Evolutionary conservation across 148 eudicot species (phyloP).

Genomic region (Fagopyrum tataricum): DNA sequence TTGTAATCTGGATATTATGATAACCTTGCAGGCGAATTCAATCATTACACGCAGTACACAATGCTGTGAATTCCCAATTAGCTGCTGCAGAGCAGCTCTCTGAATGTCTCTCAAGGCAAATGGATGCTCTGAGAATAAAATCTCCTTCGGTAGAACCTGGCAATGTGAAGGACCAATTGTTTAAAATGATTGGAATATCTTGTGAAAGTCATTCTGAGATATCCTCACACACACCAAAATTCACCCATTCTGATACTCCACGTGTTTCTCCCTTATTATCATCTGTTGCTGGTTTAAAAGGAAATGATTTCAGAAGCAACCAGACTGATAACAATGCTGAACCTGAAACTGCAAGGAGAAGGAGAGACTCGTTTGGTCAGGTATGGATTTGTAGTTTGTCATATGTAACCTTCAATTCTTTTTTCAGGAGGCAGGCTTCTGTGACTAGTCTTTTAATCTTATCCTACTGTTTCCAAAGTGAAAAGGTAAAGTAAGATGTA

Average conservation of each 20-base stretch:
- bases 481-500: no score
- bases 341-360: constrained; percentile 70
- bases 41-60: constrained; percentile 65
- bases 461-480: background rate
- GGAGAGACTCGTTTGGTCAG: constrained; percentile 76
- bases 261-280: constrained; percentile 26
- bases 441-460: background rate
- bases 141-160: constrained; percentile 37
- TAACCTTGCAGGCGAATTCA: constrained; percentile 48
- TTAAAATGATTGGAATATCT: constrained; percentile 79
- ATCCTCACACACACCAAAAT: constrained; percentile 34
- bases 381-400: constrained; percentile 24
- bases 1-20: constrained; percentile 2
- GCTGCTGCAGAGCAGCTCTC: constrained; percentile 84
- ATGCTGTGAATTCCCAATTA: constrained; percentile 66
- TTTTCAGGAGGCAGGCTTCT: background rate
- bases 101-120: constrained; percentile 67
- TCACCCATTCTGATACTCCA: constrained; percentile 24
- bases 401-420: background rate
- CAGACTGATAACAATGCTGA: constrained; percentile 36
- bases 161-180: constrained; percentile 58
- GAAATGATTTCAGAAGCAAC: constrained; percentile 41
- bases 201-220: constrained; percentile 34
- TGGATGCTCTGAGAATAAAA: constrained; percentile 58
- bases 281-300: constrained; percentile 26